These are phyloP conservation scores for Kwoniella pini DNA, from an alignment of 768 basidiomycete species.

Conservation along the genomic window DNA sequence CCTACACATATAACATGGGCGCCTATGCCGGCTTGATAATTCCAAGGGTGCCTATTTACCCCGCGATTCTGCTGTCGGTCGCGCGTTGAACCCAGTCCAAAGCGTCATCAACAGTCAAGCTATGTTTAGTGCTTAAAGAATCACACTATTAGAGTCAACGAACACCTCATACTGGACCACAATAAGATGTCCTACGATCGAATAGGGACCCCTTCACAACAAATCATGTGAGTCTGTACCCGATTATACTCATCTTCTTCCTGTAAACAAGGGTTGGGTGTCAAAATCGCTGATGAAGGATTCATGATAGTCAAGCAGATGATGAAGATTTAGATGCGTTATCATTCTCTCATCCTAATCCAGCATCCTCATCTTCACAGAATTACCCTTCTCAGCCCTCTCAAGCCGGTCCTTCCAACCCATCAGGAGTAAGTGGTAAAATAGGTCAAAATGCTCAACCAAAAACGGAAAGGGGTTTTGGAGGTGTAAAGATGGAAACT, in stretches of 20 bases:
- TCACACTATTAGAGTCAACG: too few relatives aligned
- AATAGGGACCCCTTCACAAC: conserved; percentile 23
- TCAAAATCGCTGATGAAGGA: too few relatives aligned
- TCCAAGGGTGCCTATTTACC: not conserved
- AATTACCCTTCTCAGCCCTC: conserved; percentile 5
- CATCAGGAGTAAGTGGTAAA: conserved; percentile 33
- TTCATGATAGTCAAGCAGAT: conserved; percentile 55
- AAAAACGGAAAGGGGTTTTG: conserved; percentile 52
- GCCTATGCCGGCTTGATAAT: too few relatives aligned
- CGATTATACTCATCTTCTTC: too few relatives aligned
- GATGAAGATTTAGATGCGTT: conserved; percentile 53
- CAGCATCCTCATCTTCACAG: conserved; percentile 12
- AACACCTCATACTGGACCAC: not conserved
- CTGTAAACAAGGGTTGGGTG: too few relatives aligned
- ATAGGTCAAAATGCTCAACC: conserved; percentile 37
- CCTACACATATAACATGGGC: too few relatives aligned
- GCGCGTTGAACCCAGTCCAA: too few relatives aligned
- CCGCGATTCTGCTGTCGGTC: not conserved
- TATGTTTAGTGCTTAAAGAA: too few relatives aligned
- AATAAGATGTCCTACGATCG: conserved; percentile 35
- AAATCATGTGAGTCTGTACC: conserved; percentile 45
- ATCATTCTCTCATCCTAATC: conserved; percentile 44
- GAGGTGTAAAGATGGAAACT: conserved; percentile 86
- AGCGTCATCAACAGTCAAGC: too few relatives aligned
- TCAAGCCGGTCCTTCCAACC: conserved; percentile 18